Evolutionary conservation across 2,329 filamentous ascomycete species (phyloP), one percentile per base, ranked within the genome.

Genomic region (Alternaria viburni): DNA sequence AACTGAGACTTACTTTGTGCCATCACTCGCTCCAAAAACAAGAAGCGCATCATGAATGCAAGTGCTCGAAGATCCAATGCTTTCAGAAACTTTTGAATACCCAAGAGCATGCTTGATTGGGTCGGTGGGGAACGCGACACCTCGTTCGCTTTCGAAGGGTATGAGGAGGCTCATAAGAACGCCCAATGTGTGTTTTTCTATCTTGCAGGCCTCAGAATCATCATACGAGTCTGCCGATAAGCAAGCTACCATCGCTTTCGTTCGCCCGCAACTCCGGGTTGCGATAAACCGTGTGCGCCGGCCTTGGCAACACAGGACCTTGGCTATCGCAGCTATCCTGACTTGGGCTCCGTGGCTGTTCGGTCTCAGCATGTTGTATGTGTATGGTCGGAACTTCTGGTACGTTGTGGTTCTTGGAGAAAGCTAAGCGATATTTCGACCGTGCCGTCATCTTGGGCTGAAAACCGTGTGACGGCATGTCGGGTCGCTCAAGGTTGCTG

Each of bases 341-440:
- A 28, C 69, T 75, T 5, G 57, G 44, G 25, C 74, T 65, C 17
- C 72, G 70, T n/a, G 49, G 28, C 30, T 73, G 69, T 6, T 74
- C 61, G 2, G 64, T 65, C 15, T 66, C 70, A 19, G 75, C 74
- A 12, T 68, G 59, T 17, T 74, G 69, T 6, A 78, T 66, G 7
- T 69, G 70, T 13, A 77, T 77, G 13, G 59, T 69, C 3, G 74
- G 73, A 9, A 70, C 44, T 1, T 62, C 47, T 2, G 44, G 45
- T 13, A 55, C 56, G 13, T 41, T 60, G 0, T 64, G 44, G 26
- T 9, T 47, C 12, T 61, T 68, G 3, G 59, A 54, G 21, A 77
- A 75, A 0, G 61, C 65, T 5, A 63, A 69, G 49, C 66, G 26
- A n/a, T 65, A 64, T 32, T 56, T 67, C 4, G 67, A 62, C 17